Percentiles rank a stretch among this genome's conserved stretches.
Evolutionary conservation across 176 grass and related monocot species (phyloP).

Genomic region (Carex cristatella): DNA sequence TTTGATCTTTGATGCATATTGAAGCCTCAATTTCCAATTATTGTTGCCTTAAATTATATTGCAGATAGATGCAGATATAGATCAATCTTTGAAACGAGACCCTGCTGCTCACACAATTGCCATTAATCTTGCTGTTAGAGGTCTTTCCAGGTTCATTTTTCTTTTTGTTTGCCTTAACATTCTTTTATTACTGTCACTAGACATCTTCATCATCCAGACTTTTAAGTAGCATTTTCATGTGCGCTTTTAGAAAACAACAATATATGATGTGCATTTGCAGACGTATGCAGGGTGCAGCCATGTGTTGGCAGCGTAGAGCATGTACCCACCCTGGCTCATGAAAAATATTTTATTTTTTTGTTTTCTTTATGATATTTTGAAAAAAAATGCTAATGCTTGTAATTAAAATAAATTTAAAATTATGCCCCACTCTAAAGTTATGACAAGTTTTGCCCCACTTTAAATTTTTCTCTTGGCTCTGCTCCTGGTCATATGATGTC

Average conservation of each 20-base stretch:
- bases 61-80: slow-evolving; percentile 65
- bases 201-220: background rate
- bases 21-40: background rate
- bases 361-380: background rate
- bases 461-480: background rate
- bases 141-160: slow-evolving; percentile 67
- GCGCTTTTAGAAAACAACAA: background rate
- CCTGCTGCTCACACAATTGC: slow-evolving; percentile 53
- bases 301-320: background rate
- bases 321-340: background rate
- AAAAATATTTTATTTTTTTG: background rate
- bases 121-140: slow-evolving; percentile 64
- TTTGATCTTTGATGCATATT: background rate
- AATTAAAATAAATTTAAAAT: background rate
- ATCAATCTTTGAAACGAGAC: slow-evolving; percentile 56
- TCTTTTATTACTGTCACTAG: background rate
- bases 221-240: background rate
- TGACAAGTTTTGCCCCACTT: background rate
- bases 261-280: background rate
- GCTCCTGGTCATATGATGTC: background rate
- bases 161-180: slow-evolving; percentile 1
- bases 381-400: background rate
- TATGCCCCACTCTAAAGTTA: background rate
- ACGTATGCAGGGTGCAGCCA: background rate
- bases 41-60: slow-evolving; percentile 12